Conservation (phyloP, 305 asterid genomes). For the Lippia alba region DNA sequence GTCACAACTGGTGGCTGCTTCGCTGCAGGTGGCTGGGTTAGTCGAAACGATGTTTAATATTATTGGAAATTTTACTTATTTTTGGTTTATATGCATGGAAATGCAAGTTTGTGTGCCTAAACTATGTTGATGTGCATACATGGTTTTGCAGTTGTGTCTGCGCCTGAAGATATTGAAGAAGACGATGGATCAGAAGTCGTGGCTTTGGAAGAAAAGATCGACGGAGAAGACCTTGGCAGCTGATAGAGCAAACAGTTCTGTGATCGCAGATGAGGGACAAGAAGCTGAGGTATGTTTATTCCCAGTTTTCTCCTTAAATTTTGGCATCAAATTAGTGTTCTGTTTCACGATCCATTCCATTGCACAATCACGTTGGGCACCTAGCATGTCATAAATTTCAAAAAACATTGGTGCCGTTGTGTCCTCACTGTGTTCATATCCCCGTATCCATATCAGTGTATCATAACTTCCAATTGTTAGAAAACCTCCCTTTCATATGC, state of each 20-base stretch:
- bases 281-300: conserved; percentile 36
- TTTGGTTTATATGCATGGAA: conserved; percentile 30
- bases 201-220: conserved; percentile 71
- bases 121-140: conserved; percentile 3
- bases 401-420: no score
- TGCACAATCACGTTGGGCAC: no score
- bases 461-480: no score
- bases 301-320: not conserved
- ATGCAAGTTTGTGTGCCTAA: not conserved
- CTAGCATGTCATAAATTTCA: no score
- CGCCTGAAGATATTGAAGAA: conserved; percentile 27
- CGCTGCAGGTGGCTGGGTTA: conserved; percentile 25
- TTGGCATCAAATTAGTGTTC: not conserved
- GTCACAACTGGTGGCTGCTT: no score
- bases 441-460: no score
- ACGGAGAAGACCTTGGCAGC: conserved; percentile 52
- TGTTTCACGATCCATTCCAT: no score
- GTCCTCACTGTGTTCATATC: no score
- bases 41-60: not conserved
- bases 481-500: no score
- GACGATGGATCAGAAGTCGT: conserved; percentile 66
- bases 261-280: conserved; percentile 46
- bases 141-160: not conserved
- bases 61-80: no score
- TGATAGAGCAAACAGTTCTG: conserved; percentile 49